These are phyloP conservation scores for Phragmites australis DNA, from an alignment of 176 grass and related monocot genomes.

Conservation along the genomic window DNA sequence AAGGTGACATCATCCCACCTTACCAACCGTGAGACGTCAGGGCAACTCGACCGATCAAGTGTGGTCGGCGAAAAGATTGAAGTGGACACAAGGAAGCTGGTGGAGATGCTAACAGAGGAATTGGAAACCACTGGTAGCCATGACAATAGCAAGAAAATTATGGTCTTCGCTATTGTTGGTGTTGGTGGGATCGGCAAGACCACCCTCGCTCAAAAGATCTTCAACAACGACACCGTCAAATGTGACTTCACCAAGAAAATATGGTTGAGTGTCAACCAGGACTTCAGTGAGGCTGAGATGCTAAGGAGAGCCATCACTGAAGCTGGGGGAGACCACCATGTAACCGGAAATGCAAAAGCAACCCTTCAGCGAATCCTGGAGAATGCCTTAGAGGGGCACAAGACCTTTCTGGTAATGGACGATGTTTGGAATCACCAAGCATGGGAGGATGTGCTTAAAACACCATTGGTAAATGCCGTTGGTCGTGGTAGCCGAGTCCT, in stretches of 20 bases:
- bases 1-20: not conserved
- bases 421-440: not conserved
- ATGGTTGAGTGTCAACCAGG: slow-evolving; percentile 31
- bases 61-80: slow-evolving; percentile 29
- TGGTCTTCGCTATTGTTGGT: slow-evolving; percentile 25
- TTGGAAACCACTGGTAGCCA: not conserved
- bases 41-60: not conserved
- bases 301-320: not conserved
- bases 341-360: not conserved
- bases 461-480: not conserved
- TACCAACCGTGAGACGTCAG: not conserved
- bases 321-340: not conserved
- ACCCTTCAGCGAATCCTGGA: not conserved
- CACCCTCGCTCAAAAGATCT: slow-evolving; percentile 39
- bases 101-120: not conserved
- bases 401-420: not conserved
- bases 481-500: not conserved
- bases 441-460: not conserved
- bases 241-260: not conserved
- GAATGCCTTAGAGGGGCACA: not conserved
- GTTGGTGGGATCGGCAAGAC: slow-evolving; percentile 46
- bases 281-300: not conserved
- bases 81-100: slow-evolving; percentile 1
- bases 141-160: not conserved
- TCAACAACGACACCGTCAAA: not conserved